These are phyloP conservation scores for Trichoderma citrinoviride DNA, from an alignment of 2,329 filamentous ascomycete genomes.

Conservation along the genomic window DNA sequence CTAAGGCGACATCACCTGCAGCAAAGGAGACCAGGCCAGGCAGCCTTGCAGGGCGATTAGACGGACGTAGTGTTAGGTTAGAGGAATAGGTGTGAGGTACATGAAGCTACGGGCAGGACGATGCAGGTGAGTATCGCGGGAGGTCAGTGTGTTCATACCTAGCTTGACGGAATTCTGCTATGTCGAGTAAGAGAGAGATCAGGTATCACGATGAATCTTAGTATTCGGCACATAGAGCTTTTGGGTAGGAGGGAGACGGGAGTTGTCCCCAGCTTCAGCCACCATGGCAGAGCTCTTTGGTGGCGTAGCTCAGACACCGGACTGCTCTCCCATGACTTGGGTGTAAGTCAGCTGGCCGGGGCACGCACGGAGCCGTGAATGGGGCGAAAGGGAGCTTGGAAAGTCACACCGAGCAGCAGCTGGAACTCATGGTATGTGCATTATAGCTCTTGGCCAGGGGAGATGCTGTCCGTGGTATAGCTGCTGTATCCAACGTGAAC, in stretches of 20 bases:
- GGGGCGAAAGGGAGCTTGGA: neutral
- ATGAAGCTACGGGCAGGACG: neutral
- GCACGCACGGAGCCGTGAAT: neutral
- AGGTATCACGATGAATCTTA: neutral
- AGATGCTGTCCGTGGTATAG: too few relatives aligned
- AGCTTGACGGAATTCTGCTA: too few relatives aligned
- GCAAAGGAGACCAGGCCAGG: neutral
- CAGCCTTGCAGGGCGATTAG: conserved; percentile 1
- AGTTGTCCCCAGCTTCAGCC: neutral
- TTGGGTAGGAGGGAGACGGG: too few relatives aligned
- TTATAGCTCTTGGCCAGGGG: too few relatives aligned
- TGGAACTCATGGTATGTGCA: too few relatives aligned
- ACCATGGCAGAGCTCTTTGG: too few relatives aligned
- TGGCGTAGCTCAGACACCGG: too few relatives aligned
- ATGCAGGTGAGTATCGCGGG: neutral
- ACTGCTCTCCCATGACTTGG: conserved; percentile 1
- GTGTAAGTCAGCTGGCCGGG: conserved; percentile 14
- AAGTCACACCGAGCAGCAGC: too few relatives aligned
- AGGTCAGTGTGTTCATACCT: too few relatives aligned
- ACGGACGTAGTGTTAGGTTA: neutral
- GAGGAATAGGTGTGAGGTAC: neutral
- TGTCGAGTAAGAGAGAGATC: too few relatives aligned
- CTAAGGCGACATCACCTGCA: conserved; percentile 17
- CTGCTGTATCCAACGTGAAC: too few relatives aligned
- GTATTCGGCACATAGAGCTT: neutral